Conservation (phyloP, 257 asterid species). For the Solanum stenotomum region DNA sequence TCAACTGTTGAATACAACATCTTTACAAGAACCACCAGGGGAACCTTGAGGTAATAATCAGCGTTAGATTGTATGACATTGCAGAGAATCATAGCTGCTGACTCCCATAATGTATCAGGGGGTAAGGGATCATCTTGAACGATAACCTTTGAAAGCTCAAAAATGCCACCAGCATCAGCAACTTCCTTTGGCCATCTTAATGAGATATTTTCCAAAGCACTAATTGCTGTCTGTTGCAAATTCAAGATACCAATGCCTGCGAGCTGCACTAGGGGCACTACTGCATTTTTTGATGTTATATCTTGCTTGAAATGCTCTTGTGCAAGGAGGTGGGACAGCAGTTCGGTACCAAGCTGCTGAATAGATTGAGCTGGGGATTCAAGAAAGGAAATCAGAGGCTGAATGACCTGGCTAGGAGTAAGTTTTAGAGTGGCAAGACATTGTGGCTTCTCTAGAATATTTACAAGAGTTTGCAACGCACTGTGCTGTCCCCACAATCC, state of each 20-base stretch:
- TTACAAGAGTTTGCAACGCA: conserved; percentile 80
- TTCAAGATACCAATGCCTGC: conserved; percentile 62
- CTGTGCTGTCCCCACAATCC: conserved; percentile 86
- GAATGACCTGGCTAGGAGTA: conserved; percentile 69
- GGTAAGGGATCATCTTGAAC: conserved; percentile 75
- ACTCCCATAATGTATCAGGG: conserved; percentile 55
- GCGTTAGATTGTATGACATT: conserved; percentile 45
- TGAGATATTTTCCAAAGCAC: conserved; percentile 63
- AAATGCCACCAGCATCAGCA: conserved; percentile 80
- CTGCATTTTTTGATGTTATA: conserved; percentile 60
- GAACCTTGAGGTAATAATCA: conserved; percentile 51
- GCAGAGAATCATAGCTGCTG: conserved; percentile 65
- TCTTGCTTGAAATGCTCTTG: conserved; percentile 84
- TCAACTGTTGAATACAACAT: conserved; percentile 52
- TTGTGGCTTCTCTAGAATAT: conserved; percentile 82
- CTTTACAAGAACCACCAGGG: conserved; percentile 61
- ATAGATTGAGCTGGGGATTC: conserved; percentile 83
- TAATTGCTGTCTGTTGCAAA: conserved; percentile 74
- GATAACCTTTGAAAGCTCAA: conserved; percentile 75
- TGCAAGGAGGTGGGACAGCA: conserved; percentile 69
- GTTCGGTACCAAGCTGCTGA: conserved; percentile 78
- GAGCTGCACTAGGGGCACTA: conserved; percentile 77
- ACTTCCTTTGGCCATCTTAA: conserved; percentile 76
- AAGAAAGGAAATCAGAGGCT: conserved; percentile 57
- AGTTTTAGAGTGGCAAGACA: conserved; percentile 54